phyloP scores from a whole-genome alignment of 2,329 filamentous ascomycete genomes.

The Aspergillus pseudoterreus region DNA sequence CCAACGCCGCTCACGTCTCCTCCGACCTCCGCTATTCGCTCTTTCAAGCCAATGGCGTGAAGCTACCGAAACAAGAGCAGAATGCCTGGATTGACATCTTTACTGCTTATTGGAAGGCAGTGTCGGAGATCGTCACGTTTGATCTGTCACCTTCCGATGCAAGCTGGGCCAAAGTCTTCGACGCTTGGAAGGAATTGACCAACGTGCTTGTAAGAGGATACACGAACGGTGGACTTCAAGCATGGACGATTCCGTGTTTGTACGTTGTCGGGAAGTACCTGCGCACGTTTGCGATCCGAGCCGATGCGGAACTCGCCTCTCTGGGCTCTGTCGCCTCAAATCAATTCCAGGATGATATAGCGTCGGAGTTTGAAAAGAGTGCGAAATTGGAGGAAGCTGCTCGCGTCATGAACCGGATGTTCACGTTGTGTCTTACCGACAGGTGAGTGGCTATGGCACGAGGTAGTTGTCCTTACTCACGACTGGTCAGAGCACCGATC shows the following conservation, averaged over 20 bases:
- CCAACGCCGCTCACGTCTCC: conserved; percentile 63
- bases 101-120: conserved; percentile 75
- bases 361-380: conserved; percentile 70
- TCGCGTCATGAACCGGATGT: conserved; percentile 85
- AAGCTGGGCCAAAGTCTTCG: conserved; percentile 81
- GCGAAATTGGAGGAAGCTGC: conserved; percentile 88
- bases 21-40: conserved; percentile 68
- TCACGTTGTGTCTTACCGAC: conserved; percentile 84
- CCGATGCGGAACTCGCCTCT: conserved; percentile 66
- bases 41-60: conserved; percentile 57
- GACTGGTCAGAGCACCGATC: conserved; percentile 62
- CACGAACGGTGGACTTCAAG: conserved; percentile 68
- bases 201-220: conserved; percentile 78
- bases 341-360: conserved; percentile 75
- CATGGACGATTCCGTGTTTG: conserved; percentile 89
- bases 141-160: conserved; percentile 52
- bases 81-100: conserved; percentile 87
- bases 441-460: conserved; percentile 54
- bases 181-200: conserved; percentile 81
- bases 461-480: background rate
- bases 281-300: conserved; percentile 82
- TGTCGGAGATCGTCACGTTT: conserved; percentile 67
- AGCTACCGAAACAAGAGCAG: conserved; percentile 63
- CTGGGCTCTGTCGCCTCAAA: conserved; percentile 46
- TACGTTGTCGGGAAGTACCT: conserved; percentile 86